Evolutionary conservation across 2,329 filamentous ascomycete genomes (phyloP), one percentile per base, ranked within the genome.

Genomic region (Penicillium sp.): DNA sequence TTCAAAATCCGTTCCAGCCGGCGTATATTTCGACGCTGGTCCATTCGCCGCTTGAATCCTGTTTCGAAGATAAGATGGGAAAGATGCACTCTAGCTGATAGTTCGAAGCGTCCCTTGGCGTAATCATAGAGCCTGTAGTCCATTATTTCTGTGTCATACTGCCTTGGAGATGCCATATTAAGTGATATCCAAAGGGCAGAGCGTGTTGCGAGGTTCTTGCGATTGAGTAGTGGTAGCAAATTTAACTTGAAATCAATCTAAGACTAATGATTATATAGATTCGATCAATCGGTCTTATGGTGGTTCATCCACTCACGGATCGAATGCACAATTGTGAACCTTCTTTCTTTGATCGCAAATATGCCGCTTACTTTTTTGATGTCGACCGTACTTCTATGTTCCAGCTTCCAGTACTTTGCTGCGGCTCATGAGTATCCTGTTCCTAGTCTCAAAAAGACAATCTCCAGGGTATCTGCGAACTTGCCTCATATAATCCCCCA

Each of bases 31-130:
- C 39, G 23, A 43, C 50, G 33, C 14, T 59, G 26, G 29, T 56
- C 43, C 50, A 59, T 59, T n/a, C 28, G 44, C 24, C 39, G 21
- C n/a, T 42, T 55, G 16, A 53, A 53, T 6, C 34, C 42, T 11
- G 26, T 52, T 19, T 45, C 45, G 26, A 53, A 52, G 13, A 26
- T n/a, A n/a, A 58, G 52, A 23, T 42, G 46, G 13, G 53, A 55
- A 11, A 58, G 46, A n/a, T 50, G 24, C 10, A 58, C 52, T n/a
- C 49, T 48, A 16, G 49, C 45, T 23, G 45, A 45, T 40, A 44
- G 16, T n/a, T 36, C 14, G 43, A 51, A 55, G 28, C 29, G 34
- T 29, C 36, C 26, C 44, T 55, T 26, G 19, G 34, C 28, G 34
- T 55, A 55, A 13, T 33, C 42, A 44, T 23, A 46, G n/a, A 55